These are phyloP conservation scores for Elaeis oleifera DNA, from an alignment of 202 grass and related monocot species.

Conservation along the genomic window DNA sequence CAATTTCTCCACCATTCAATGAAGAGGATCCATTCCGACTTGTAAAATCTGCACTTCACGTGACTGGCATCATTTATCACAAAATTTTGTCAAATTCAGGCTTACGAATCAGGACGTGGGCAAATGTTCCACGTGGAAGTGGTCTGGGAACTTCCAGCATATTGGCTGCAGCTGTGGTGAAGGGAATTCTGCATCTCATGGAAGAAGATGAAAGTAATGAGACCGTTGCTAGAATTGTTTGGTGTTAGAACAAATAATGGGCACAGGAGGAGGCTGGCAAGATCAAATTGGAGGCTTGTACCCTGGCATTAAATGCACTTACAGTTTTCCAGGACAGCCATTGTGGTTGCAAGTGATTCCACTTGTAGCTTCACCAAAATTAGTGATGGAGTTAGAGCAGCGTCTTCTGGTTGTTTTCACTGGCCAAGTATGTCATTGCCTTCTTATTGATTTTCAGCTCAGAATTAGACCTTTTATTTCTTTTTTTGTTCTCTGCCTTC, in stretches of 20 bases:
- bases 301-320: constrained; percentile 79
- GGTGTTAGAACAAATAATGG: constrained; percentile 87
- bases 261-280: constrained; percentile 95
- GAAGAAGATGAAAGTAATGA: constrained; percentile 53
- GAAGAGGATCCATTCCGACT: constrained; percentile 61
- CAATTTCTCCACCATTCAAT: constrained; percentile 55
- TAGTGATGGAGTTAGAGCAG: constrained; percentile 53
- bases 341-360: constrained; percentile 58
- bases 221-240: constrained; percentile 74
- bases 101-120: constrained; percentile 63
- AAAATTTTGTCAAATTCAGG: constrained; percentile 43
- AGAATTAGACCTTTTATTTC: neutral
- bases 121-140: constrained; percentile 75
- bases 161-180: constrained; percentile 72
- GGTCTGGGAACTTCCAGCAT: constrained; percentile 93
- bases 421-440: constrained; percentile 61
- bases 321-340: constrained; percentile 70
- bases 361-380: constrained; percentile 27
- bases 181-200: constrained; percentile 68
- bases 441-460: neutral
- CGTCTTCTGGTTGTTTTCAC: constrained; percentile 86
- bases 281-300: constrained; percentile 91
- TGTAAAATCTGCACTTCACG: constrained; percentile 79
- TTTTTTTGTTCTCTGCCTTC: neutral
- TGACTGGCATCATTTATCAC: constrained; percentile 42